phyloP scores from a whole-genome alignment of 495 filamentous ascomycete species.

The Corynascus novoguineensis region DNA sequence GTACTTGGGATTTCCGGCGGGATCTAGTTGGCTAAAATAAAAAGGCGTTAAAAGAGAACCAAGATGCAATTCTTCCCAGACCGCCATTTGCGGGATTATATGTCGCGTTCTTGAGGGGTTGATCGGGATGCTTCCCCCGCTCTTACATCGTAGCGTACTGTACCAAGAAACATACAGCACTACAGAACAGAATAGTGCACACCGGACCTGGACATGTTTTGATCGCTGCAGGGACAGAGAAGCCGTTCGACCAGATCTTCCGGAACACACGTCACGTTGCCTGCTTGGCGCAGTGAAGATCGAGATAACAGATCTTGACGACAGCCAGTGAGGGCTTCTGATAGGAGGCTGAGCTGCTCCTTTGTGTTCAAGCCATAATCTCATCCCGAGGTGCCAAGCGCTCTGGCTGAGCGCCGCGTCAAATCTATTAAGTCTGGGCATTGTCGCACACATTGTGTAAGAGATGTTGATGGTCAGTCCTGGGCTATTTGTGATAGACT shows the following conservation, averaged over 20 bases:
- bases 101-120: neutral
- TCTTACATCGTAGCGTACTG: neutral
- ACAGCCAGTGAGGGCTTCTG: neutral
- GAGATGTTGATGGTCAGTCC: neutral
- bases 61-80: slow-evolving; percentile 15
- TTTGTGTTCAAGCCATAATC: slow-evolving; percentile 24
- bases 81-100: slow-evolving; percentile 28
- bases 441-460: slow-evolving; percentile 26
- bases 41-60: slow-evolving; percentile 5
- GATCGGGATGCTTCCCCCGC: neutral
- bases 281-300: neutral
- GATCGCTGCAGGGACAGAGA: neutral
- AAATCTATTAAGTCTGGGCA: slow-evolving; percentile 29
- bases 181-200: too few relatives aligned
- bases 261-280: slow-evolving; percentile 9
- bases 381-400: slow-evolving; percentile 34
- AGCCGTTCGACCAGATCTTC: neutral
- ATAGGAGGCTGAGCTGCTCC: slow-evolving; percentile 11
- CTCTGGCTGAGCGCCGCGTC: slow-evolving; percentile 15
- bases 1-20: neutral
- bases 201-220: neutral
- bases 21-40: slow-evolving; percentile 9
- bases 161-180: too few relatives aligned
- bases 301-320: neutral
- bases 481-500: too few relatives aligned